Conservation (phyloP, 2,329 filamentous ascomycete species). For the Stachybotrys chlorohalonatus region DNA sequence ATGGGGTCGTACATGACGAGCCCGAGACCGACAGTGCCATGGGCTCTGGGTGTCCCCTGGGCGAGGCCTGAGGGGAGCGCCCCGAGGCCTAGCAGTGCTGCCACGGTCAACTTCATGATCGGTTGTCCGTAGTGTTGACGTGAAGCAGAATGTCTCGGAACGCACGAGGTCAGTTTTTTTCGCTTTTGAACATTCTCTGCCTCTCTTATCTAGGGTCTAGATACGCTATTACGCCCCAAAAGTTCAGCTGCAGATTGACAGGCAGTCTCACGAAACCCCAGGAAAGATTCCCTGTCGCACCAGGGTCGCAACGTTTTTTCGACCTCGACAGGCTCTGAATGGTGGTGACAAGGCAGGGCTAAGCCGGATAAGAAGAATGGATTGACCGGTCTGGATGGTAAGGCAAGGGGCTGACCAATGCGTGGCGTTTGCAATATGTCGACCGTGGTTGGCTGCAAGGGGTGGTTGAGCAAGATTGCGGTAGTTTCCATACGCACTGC, state of each 20-base stretch:
- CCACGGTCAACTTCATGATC: neutral
- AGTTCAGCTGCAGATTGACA: too few species aligned
- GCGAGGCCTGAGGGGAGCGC: neutral
- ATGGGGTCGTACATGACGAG: conserved; percentile 54
- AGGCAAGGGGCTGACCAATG: neutral
- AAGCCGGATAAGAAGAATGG: too few species aligned
- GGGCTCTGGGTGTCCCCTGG: neutral
- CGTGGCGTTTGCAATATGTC: neutral
- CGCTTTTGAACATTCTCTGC: neutral
- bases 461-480: neutral
- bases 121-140: neutral
- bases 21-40: conserved; percentile 14
- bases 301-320: too few species aligned
- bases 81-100: neutral
- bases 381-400: neutral
- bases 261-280: too few species aligned
- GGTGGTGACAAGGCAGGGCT: too few species aligned
- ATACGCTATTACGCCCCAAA: too few species aligned
- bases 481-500: neutral
- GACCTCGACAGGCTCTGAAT: too few species aligned
- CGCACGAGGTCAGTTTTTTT: neutral
- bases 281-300: too few species aligned
- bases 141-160: neutral
- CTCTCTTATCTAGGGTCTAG: too few species aligned
- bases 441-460: neutral